phyloP scores from a whole-genome alignment of 1,284 basidiomycete genomes.

The Austropuccinia psidii region DNA sequence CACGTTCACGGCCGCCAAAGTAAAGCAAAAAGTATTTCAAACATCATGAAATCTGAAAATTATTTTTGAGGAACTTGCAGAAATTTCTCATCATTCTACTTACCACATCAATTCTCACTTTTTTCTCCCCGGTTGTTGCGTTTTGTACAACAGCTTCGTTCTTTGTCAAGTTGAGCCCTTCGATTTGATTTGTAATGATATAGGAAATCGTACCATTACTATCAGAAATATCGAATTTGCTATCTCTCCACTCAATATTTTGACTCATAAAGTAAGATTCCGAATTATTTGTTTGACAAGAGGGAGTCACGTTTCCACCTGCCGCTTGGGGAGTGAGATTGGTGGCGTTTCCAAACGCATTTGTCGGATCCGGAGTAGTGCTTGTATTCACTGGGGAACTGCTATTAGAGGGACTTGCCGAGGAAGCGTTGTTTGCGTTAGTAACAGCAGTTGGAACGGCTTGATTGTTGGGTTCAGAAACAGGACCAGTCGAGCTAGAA shows the following conservation, averaged over 20 bases:
- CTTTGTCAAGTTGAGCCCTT: not conserved
- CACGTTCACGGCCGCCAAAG: not conserved
- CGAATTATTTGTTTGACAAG: too few relatives aligned
- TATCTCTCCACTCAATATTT: not conserved
- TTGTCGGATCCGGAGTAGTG: too few relatives aligned
- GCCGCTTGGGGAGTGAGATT: too few relatives aligned
- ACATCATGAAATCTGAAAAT: not conserved
- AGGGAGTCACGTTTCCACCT: too few relatives aligned
- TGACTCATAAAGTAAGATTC: conserved; percentile 10
- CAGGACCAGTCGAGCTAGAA: too few relatives aligned
- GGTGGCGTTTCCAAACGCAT: too few relatives aligned
- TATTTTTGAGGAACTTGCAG: not conserved
- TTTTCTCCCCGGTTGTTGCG: conserved; percentile 12
- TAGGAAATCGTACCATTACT: not conserved
- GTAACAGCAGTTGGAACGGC: too few relatives aligned
- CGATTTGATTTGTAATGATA: conserved; percentile 8
- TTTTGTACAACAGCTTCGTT: conserved; percentile 8
- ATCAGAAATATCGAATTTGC: conserved; percentile 16
- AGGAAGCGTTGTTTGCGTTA: too few relatives aligned
- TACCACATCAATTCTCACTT: conserved; percentile 18
- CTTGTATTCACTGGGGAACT: too few relatives aligned
- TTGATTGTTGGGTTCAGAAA: too few relatives aligned
- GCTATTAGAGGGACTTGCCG: too few relatives aligned
- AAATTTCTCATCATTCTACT: not conserved
- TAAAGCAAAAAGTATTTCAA: not conserved